Conservation (phyloP, 768 basidiomycete genomes). For the Boletus reticuloceps region DNA sequence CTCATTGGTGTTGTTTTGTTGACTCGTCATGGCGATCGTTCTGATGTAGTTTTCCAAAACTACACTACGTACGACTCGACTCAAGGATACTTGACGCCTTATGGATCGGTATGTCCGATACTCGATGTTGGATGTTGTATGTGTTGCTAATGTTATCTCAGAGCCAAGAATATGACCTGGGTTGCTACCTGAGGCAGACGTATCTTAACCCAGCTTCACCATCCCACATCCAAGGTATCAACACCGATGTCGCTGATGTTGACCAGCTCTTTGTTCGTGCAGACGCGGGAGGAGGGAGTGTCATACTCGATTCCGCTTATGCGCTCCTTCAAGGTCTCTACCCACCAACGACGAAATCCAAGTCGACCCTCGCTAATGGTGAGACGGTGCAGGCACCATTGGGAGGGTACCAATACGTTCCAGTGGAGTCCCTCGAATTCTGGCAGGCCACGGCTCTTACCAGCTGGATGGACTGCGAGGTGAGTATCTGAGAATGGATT, state of each 20-base stretch:
- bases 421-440: constrained; percentile 58
- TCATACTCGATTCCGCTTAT: constrained; percentile 80
- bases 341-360: constrained; percentile 67
- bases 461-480: constrained; percentile 67
- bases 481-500: constrained; percentile 14
- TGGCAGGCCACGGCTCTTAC: constrained; percentile 60
- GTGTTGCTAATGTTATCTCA: background rate
- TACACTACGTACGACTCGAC: constrained; percentile 65
- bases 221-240: constrained; percentile 65
- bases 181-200: constrained; percentile 52
- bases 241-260: constrained; percentile 63
- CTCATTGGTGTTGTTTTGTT: constrained; percentile 73
- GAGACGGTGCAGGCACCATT: constrained; percentile 68
- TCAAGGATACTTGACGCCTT: constrained; percentile 65
- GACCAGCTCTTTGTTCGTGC: constrained; percentile 70
- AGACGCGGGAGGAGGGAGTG: constrained; percentile 76
- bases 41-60: constrained; percentile 60
- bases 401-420: constrained; percentile 85
- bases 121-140: background rate
- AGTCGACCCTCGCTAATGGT: constrained; percentile 71
- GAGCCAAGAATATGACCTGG: constrained; percentile 61
- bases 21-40: constrained; percentile 75
- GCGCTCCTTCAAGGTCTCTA: constrained; percentile 83
- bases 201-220: constrained; percentile 63
- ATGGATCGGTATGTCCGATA: constrained; percentile 59